Base-by-base conservation (phyloP, 2,329 filamentous ascomycete genomes). In the Pyrenophora graminea region DNA sequence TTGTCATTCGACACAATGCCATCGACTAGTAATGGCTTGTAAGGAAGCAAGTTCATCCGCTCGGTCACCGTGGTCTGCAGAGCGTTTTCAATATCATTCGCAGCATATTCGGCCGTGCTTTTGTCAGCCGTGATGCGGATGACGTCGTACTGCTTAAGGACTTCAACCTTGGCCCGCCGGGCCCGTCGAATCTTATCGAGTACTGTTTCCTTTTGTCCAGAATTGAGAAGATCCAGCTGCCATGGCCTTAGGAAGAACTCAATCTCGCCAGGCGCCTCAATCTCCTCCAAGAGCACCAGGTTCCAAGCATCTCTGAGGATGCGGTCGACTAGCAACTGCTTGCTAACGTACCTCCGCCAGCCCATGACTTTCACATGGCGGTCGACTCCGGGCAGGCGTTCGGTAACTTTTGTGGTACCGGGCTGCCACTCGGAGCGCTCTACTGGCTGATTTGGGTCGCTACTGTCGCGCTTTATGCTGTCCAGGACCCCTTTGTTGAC, bases 81-180 rank as follows among this genome's bases (percentile, higher is more conserved):
- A 1, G 62, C 53, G 9, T 59, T 44, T 39, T 70, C 63, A 21
- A 74, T 53, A 43, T 74, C 72, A 36, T 69, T 59, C 3, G 70
- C 69, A 6, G 67, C 66, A 40, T 72, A 71, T 38, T 72, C 69
- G 12, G 70, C 68, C 19, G 61, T 70, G 39, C 47, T 68, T 39
- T 72, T 73, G 46, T 72, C 66, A 25, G 70, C 71, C 6, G 67
- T 74, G 27, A 75, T 72, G 17, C 72, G 68, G 9, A 75, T 44
- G 15, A 72, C 54, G 31, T 56, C 58, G 31, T 68, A 56, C 3
- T 53, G 46, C 30, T 51, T 45, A 31, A 64, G 58, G 13, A 69
- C 52, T 32, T 74, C 66, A 8, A 73, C 44, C 27, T 61, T 73
- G 19, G 61, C 69, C 27, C 59, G 67, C 12, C 72, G 61, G 18